Evolutionary conservation across 768 basidiomycete genomes (phyloP).

Genomic region (Glaciozyma martinii): DNA sequence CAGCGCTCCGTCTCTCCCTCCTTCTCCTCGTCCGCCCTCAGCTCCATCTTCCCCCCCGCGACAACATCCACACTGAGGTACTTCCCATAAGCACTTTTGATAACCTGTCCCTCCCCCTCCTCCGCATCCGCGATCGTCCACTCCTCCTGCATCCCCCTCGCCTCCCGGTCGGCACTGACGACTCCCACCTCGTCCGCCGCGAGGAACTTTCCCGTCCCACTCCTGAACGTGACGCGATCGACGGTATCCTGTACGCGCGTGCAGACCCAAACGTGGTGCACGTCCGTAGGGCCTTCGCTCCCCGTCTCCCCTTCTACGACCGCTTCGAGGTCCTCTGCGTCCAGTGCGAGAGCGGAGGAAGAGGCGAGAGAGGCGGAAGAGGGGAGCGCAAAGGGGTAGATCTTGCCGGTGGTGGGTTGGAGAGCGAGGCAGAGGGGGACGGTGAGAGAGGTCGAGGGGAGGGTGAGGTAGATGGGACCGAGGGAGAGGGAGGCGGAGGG

Average conservation of each 20-base stretch:
- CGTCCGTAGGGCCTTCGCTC: conserved; percentile 55
- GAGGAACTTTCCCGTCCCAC: conserved; percentile 69
- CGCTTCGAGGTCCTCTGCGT: conserved; percentile 27
- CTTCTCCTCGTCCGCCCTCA: conserved; percentile 75
- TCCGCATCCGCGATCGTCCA: conserved; percentile 70
- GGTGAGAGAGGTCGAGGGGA: not conserved
- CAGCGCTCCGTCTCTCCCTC: conserved; percentile 80
- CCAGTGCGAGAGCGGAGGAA: conserved; percentile 8
- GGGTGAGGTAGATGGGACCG: conserved; percentile 24
- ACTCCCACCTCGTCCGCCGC: conserved; percentile 79
- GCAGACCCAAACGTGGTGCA: conserved; percentile 83
- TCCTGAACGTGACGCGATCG: conserved; percentile 69
- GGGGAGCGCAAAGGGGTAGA: conserved; percentile 17
- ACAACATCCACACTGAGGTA: conserved; percentile 77
- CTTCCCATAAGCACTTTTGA: conserved; percentile 81
- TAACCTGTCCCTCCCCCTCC: conserved; percentile 38
- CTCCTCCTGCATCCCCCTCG: conserved; percentile 85
- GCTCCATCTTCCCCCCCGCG: conserved; percentile 65
- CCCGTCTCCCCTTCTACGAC: conserved; percentile 11
- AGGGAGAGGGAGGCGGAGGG: conserved; percentile 20
- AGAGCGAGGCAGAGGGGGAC: conserved; percentile 16
- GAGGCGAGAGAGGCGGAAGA: not conserved
- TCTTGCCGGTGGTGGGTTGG: conserved; percentile 26
- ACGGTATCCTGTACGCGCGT: conserved; percentile 75
- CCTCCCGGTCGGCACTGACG: conserved; percentile 74